phyloP scores from a whole-genome alignment of 2,329 filamentous ascomycete species.

The Fusarium heterosporum region DNA sequence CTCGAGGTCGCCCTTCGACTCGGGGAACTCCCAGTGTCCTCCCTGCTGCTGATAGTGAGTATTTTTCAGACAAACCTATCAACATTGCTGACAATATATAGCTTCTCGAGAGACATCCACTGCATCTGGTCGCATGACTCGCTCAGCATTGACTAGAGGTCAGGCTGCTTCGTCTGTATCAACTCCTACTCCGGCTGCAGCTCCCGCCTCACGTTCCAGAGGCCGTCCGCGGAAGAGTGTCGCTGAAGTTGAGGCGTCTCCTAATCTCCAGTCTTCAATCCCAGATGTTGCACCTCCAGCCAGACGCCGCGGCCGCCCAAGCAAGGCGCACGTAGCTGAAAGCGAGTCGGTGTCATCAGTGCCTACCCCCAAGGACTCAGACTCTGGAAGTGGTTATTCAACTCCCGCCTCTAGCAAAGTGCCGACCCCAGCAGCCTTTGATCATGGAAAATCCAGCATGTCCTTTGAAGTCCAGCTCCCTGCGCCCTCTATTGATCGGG shows the following conservation, averaged over 20 bases:
- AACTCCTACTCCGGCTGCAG: neutral
- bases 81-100: conserved; percentile 14
- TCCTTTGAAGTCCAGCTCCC: conserved; percentile 50
- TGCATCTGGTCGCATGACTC: conserved; percentile 44
- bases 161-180: conserved; percentile 14
- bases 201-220: conserved; percentile 27
- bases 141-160: conserved; percentile 41
- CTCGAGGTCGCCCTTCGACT: conserved; percentile 48
- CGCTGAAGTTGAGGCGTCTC: conserved; percentile 12
- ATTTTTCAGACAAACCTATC: neutral
- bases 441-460: conserved; percentile 34
- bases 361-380: conserved; percentile 47
- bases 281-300: conserved; percentile 9
- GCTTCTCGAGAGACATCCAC: conserved; percentile 34
- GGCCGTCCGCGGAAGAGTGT: conserved; percentile 44
- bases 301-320: conserved; percentile 36
- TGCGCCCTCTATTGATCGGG: conserved; percentile 42
- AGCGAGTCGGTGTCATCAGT: conserved; percentile 51
- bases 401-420: conserved; percentile 55
- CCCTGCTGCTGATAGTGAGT: conserved; percentile 37
- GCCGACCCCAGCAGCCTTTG: conserved; percentile 50
- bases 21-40: conserved; percentile 33
- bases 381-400: conserved; percentile 51
- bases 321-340: conserved; percentile 30
- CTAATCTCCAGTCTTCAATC: conserved; percentile 5